phyloP scores from a whole-genome alignment of 345 rosid genomes.

The Euclidium syriacum region DNA sequence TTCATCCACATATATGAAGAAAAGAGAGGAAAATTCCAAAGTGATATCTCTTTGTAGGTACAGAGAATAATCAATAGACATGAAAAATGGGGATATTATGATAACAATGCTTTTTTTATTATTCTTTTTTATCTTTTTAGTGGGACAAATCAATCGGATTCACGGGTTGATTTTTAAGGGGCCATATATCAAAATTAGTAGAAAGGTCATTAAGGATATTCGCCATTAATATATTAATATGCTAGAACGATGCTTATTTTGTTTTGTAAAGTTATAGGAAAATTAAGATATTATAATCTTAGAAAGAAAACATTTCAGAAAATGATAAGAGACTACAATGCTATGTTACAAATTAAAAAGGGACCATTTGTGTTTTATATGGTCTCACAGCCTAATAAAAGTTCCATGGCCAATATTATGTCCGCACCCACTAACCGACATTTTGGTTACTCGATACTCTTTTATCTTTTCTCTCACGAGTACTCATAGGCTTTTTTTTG shows the following conservation, averaged over 20 bases:
- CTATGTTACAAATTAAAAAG: not conserved
- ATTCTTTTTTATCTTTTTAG: not conserved
- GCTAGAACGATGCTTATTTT: conserved; percentile 7
- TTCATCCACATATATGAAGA: conserved; percentile 19
- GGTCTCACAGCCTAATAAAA: conserved; percentile 10
- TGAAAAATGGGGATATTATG: not conserved
- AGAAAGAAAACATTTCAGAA: not conserved
- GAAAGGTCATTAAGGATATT: conserved; percentile 11
- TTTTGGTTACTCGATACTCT: conserved; percentile 1
- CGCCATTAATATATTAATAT: not conserved
- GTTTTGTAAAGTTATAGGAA: not conserved
- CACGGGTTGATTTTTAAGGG: conserved; percentile 15
- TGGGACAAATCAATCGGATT: conserved; percentile 20
- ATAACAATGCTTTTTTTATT: not conserved
- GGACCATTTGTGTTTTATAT: conserved; percentile 8
- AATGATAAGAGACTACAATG: conserved; percentile 10
- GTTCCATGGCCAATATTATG: conserved; percentile 3
- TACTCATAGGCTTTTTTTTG: no score
- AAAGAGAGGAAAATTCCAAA: conserved; percentile 22
- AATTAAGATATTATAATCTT: not conserved
- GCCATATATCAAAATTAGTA: conserved; percentile 8
- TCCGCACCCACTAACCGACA: conserved; percentile 15
- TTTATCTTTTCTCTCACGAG: conserved; percentile 13
- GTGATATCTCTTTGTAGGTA: conserved; percentile 14
- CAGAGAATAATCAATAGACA: conserved; percentile 17